phyloP scores from a whole-genome alignment of 169 alveolate genomes.

The Babesia bovis region DNA sequence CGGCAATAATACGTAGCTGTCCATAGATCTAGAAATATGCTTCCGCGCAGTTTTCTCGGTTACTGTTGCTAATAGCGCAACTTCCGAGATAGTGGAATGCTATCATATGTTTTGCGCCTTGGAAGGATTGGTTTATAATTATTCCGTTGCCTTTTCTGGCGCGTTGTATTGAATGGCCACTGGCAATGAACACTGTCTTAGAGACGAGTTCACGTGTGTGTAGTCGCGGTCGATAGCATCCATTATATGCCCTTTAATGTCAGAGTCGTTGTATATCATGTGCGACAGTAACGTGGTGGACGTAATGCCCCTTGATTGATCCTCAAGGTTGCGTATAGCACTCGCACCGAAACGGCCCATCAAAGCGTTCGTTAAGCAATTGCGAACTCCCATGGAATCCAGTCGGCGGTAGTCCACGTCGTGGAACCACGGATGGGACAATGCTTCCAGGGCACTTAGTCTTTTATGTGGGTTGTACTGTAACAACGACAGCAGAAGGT shows the following conservation, averaged over 20 bases:
- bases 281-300: slow-evolving; percentile 80
- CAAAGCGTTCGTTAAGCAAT: slow-evolving; percentile 77
- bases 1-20: no score
- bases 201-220: slow-evolving; percentile 9
- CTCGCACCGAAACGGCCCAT: slow-evolving; percentile 77
- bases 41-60: background rate
- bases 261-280: slow-evolving; percentile 57
- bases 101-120: no score
- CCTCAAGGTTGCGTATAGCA: slow-evolving; percentile 76
- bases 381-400: slow-evolving; percentile 81
- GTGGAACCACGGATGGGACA: slow-evolving; percentile 92
- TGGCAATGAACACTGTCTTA: slow-evolving; percentile 34
- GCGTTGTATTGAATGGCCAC: slow-evolving; percentile 22
- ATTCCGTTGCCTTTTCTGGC: background rate
- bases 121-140: no score
- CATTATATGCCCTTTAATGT: slow-evolving; percentile 30
- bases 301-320: slow-evolving; percentile 66
- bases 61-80: no score
- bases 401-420: slow-evolving; percentile 78
- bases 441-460: slow-evolving; percentile 93
- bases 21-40: background rate
- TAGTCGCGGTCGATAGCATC: slow-evolving; percentile 65
- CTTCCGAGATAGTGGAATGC: no score
- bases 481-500: slow-evolving; percentile 88
- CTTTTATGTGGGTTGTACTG: slow-evolving; percentile 91